Evolutionary conservation across 2,329 filamentous ascomycete genomes (phyloP).

Genomic region (Juglanconis juglandina): DNA sequence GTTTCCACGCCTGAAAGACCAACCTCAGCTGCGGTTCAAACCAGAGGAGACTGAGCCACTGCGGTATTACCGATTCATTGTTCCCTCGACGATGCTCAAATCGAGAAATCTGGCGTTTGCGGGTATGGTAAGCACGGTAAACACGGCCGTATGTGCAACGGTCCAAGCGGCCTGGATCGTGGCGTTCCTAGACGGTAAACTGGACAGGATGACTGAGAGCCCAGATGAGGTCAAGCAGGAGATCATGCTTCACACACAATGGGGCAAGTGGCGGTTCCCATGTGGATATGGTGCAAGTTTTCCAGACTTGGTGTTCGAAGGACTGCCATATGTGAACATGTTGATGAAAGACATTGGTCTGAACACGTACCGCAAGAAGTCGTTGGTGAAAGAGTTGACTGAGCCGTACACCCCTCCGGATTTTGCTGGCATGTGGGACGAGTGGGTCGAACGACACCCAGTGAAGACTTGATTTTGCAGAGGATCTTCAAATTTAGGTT

Average conservation of each 20-base stretch:
- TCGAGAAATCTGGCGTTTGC: conserved; percentile 8
- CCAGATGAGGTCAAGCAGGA: conserved; percentile 35
- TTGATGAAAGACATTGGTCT: conserved; percentile 21
- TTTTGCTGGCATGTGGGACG: conserved; percentile 25
- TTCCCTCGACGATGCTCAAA: conserved; percentile 7
- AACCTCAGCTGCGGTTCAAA: conserved; percentile 6
- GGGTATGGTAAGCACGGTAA: conserved; percentile 24
- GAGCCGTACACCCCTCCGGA: conserved; percentile 20
- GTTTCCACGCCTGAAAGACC: conserved; percentile 10
- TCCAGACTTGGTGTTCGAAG: conserved; percentile 59
- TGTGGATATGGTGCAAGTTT: conserved; percentile 47
- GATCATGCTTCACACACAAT: conserved; percentile 50
- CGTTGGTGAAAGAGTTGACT: conserved; percentile 15
- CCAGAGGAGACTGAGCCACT: conserved; percentile 6
- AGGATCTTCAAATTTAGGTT: background rate
- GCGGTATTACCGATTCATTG: conserved; percentile 16
- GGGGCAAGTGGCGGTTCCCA: conserved; percentile 51
- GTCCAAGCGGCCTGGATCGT: conserved; percentile 51
- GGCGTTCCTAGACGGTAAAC: conserved; percentile 52
- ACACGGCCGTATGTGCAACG: conserved; percentile 32
- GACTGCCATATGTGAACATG: conserved; percentile 47
- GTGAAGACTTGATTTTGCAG: conserved; percentile 5
- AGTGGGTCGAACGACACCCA: conserved; percentile 23
- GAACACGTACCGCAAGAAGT: conserved; percentile 18
- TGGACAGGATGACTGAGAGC: conserved; percentile 32